Evolutionary conservation across 192 early-diverging fungal genomes (phyloP).

Genomic region (Nowakowskiella sp.): DNA sequence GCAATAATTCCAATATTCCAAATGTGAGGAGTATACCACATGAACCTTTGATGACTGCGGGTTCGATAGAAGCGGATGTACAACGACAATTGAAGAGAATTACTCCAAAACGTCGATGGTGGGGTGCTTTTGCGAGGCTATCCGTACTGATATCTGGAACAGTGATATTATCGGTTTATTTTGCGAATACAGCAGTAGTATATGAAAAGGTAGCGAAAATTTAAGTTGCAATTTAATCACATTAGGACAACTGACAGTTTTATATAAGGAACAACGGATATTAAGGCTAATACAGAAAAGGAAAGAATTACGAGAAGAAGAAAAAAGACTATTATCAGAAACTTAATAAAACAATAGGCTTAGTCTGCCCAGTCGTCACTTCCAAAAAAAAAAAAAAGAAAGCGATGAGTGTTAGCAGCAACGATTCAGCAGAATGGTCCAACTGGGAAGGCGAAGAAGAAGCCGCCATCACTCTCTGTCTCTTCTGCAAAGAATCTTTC

Average conservation of each 20-base stretch:
- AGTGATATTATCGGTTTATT: not conserved
- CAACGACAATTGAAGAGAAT: conserved; percentile 5
- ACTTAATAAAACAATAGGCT: too few species aligned
- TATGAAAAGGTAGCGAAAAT: not conserved
- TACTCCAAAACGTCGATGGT: not conserved
- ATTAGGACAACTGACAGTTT: not conserved
- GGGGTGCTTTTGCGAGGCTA: not conserved
- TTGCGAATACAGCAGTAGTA: not conserved
- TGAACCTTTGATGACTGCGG: conserved; percentile 3
- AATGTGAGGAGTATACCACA: too few species aligned
- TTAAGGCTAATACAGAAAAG: too few species aligned
- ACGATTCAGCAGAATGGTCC: conserved; percentile 26
- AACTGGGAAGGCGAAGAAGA: conserved; percentile 34
- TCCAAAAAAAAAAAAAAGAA: too few species aligned
- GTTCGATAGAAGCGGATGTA: conserved; percentile 7
- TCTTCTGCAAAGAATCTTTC: conserved; percentile 14
- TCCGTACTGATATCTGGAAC: not conserved
- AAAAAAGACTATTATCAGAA: too few species aligned
- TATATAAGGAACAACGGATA: not conserved
- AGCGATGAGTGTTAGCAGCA: not conserved
- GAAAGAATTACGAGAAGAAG: too few species aligned
- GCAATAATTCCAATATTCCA: too few species aligned
- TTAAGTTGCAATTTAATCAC: not conserved
- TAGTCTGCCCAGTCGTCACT: too few species aligned
- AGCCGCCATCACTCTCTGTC: conserved; percentile 13